Evolutionary conservation across 148 eudicot genomes (phyloP), one percentile per base, ranked within the genome.

Genomic region (Fagopyrum homotropicum): DNA sequence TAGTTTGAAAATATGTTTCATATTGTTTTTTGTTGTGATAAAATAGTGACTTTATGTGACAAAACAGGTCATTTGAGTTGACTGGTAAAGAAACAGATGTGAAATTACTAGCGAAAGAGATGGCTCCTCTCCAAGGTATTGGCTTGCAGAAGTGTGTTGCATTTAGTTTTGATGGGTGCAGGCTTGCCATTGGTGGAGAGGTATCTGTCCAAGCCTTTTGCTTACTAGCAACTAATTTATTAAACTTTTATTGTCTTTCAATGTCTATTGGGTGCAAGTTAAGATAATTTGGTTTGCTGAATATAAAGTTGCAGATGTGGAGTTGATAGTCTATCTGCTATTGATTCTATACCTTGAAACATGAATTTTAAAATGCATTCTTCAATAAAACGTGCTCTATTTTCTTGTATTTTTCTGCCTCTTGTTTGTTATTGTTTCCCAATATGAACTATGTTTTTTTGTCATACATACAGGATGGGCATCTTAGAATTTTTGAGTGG

Each of bases 401-500:
- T 73, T 14, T 19, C 16, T 35, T 40, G 48, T 73, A 10, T 57
- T 8, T 73, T 17, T 30, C 16, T 40, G 48, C 69, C 9, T 30
- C 40, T 71, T 76, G 26, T 17, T 77, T 49, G 52, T 29, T 43
- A 72, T 35, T 40, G 29, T 78, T 66, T 30, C 56, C 10, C 40
- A 50, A 75, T 54, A 50, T 83, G 73, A 79, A 75, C 66, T 73
- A 8, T 16, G 79, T 29, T 74, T 29, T 74, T 54, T 40, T 72
- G 57, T 56, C 57, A 63, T 48, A 45, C 44, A 15, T 77, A 49
- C 77, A 95, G 99, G 93, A 95, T 77, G 99, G 99, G 70, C 87
- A 81, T 85, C 92, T 95, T 79, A 89, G 97, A 82, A 88, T 95
- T 69, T 88, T 92, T 76, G 99, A 95, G 81, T 95, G 99, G 99